phyloP scores from a whole-genome alignment of 805 yeast species.

The Starmerella sp. region DNA sequence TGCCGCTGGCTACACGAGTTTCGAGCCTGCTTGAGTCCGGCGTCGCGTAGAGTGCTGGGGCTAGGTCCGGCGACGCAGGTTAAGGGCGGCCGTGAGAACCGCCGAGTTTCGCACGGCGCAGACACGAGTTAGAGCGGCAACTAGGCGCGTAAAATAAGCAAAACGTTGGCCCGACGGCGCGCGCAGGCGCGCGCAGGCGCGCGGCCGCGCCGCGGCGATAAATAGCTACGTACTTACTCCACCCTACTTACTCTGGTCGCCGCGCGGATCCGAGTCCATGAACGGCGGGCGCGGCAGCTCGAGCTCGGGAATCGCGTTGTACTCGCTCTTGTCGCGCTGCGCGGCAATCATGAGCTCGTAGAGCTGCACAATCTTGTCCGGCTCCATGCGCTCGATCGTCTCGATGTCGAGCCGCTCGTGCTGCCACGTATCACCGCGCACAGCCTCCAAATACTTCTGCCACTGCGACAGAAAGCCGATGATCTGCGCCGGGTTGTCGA shows the following conservation, averaged over 20 bases:
- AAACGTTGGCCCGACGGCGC: no score
- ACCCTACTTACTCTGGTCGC: background rate
- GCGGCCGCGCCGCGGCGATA: no score
- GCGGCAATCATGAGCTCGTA: constrained; percentile 39
- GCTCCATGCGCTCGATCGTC: constrained; percentile 71
- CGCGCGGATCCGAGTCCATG: constrained; percentile 1
- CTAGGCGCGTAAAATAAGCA: no score
- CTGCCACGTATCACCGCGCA: constrained; percentile 47
- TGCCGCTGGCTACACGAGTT: no score
- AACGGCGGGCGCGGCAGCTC: constrained; percentile 7
- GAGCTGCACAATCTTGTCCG: constrained; percentile 76
- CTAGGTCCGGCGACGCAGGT: no score
- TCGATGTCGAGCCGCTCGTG: constrained; percentile 49
- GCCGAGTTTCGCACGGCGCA: no score
- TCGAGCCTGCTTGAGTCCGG: no score
- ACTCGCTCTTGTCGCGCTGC: constrained; percentile 29
- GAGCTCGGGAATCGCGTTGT: constrained; percentile 25
- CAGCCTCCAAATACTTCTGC: constrained; percentile 46
- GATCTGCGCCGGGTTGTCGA: constrained; percentile 85
- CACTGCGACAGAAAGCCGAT: constrained; percentile 89
- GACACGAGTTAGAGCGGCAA: no score
- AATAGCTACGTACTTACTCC: no score
- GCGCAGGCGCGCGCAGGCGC: no score
- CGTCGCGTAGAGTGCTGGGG: no score
- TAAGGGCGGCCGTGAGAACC: no score